Base-by-base conservation (phyloP, 495 filamentous ascomycete genomes). In the Xylaria nigripes region DNA sequence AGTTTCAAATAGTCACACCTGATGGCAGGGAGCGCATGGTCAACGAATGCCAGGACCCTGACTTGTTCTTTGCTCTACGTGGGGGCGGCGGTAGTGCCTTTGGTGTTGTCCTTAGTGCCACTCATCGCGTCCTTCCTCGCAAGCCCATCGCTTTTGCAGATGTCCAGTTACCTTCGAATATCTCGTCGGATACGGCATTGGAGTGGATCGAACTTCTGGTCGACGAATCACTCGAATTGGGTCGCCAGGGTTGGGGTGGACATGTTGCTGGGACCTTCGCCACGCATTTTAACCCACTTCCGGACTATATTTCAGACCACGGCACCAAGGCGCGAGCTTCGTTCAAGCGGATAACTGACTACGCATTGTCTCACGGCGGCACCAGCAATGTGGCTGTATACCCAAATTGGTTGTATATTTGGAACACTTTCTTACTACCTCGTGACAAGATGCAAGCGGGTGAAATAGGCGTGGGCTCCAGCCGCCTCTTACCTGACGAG, bases 31-130 rank as follows among this genome's bases (percentile, higher is more conserved):
- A 74, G n/a, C 43, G 79, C 38, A 73, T 65, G 0, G 76, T 72
- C 7, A 76, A 73, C 46, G 70, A 69, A 23, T 72, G 70, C 21
- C 61, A 76, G 55, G 68, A 83, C 59, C 45, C 66, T 0, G 81
- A 84, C 61, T 57, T 86, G 1, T 86, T 78, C 64, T 84, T 79
- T 78, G 83, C 83, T 18, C 64, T 84, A 22, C 70, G 81, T 22
- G 81, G 81, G 9, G 80, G 80, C 3, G 80, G 80, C 13, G 79
- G 79, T 6, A 73, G 76, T 15, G 79, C 74, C 18, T 81, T 78
- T 54, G 79, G 76, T 9, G 68, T 81, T 16, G 70, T 80, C 18
- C 67, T 76, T 10, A 70, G 68, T 36, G 69, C 69, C 40, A 78
- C 77, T 0, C 53, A 76, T 38, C 71, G 72, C 15, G 75, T 73